These are phyloP conservation scores for Colletotrichum musae DNA, from an alignment of 2,329 filamentous ascomycete species.

Conservation along the genomic window DNA sequence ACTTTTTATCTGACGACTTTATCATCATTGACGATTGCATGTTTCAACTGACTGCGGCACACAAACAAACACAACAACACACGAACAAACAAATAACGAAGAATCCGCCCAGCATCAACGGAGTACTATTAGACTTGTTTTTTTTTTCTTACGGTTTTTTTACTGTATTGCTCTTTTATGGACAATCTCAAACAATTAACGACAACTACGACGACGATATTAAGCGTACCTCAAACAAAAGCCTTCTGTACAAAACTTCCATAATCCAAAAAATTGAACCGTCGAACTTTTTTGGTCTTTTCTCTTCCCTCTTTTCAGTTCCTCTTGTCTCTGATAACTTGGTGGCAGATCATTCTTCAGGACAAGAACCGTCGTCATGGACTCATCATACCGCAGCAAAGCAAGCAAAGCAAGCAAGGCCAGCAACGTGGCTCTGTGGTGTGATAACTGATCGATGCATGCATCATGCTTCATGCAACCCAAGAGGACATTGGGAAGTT, in stretches of 20 bases:
- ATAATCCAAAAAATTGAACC: slow-evolving; percentile 16
- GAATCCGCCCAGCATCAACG: slow-evolving; percentile 40
- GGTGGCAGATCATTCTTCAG: background rate
- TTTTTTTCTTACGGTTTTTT: slow-evolving; percentile 14
- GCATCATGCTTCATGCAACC: background rate
- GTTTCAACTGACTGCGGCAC: slow-evolving; percentile 23
- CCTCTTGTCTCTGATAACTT: background rate
- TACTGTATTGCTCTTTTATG: background rate
- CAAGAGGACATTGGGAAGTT: background rate
- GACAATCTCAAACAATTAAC: background rate
- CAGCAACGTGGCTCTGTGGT: background rate
- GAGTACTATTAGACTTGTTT: slow-evolving; percentile 39
- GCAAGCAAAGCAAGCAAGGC: no score
- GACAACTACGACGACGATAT: slow-evolving; percentile 6
- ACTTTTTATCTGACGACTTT: slow-evolving; percentile 13
- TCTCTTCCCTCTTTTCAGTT: slow-evolving; percentile 19
- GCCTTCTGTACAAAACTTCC: slow-evolving; percentile 12
- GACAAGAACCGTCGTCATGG: background rate
- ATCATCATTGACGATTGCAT: slow-evolving; percentile 35
- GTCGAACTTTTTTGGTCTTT: background rate
- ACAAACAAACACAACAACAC: slow-evolving; percentile 16
- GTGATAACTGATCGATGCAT: background rate
- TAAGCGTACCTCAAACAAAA: slow-evolving; percentile 1
- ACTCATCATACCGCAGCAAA: background rate
- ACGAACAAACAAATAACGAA: slow-evolving; percentile 40